Evolutionary conservation across 306 rosid genomes (phyloP), one percentile per base, ranked within the genome.

Genomic region (Castanea crenata): DNA sequence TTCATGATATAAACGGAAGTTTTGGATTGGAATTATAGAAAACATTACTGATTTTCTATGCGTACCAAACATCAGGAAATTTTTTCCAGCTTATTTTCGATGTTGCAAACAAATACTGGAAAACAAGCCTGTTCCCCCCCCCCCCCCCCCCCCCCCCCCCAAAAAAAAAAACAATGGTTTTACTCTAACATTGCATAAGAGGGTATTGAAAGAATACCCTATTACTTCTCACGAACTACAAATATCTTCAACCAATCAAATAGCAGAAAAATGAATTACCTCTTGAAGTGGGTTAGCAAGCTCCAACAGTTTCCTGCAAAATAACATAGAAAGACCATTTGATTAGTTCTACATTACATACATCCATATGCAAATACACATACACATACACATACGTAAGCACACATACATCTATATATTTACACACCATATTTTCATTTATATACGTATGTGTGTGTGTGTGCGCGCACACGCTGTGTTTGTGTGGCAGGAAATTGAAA

Each of bases 291-390:
- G 57, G 56, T 78, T 84, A 77, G 84, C 73, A 57, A 74, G 67
- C 75, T 78, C 79, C 76, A 74, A n/a, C 55, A 57, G 69, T 63
- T 77, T 87, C 89, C 94, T 90, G 87, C 86, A 84, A 76, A 51
- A 69, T 35, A 38, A 80, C 58, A 79, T 54, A 56, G 15, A 61
- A 73, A 71, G 62, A 34, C 3, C 32, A 9, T 62, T 18, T 44
- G 34, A 32, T 31, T 16, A 49, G 54, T 49, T 65, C 19, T 18
- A 25, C 21, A 9, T 32, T 20, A 65, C 71, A 65, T 65, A 65
- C 13, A 32, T 8, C 7, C n/a, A 1, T 6, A 65, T 32, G 49
- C 71, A 32, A 18, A 32, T 32, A 65, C 44, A 58, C 2, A 61
- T 6, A 23, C 4, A 25, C 27, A 59, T 12, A 23, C 5, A 23